Evolutionary conservation across 768 basidiomycete genomes (phyloP), one percentile per base, ranked within the genome.

Genomic region (Russula sp.): DNA sequence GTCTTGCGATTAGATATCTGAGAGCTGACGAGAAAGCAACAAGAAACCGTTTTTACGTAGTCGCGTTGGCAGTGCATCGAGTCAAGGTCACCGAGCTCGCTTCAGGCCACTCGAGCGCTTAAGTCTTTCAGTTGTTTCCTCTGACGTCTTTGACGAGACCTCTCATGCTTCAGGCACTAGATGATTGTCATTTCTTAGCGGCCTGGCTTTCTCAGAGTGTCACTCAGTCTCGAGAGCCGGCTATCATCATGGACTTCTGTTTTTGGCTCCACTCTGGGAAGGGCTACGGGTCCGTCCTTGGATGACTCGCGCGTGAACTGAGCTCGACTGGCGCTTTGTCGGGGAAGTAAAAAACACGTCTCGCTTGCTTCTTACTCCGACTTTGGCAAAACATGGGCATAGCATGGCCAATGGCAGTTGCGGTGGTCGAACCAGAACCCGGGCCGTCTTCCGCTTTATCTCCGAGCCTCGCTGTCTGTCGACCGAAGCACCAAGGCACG

Each of bases 371-470:
- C n/a, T 39, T 35, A 11, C 35, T 50, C 27, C 27, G 48, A 49
- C 48, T 22, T 10, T 27, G 48, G 10, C 4, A n/a, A 49, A 8
- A 27, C 27, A 13, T 49, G 35, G 35, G 13, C 14, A 27, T 32
- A 27, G 27, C 22, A 14, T 13, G 5, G 14, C 3, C 32, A 14
- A 18, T 32, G 6, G 31, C 14, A 18, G n/a, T 27, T 27, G 22
- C 22, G 22, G 22, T 27, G 22, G 22, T 34, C 13, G 35, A 9
- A 22, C 6, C 53, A 14, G 7, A 20, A 8, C 20, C 42, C 59
- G 59, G 59, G 51, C 59, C 59, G 59, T 45, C 50, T 14, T 42
- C 57, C 56, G 56, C 45, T 0, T 37, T 48, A 40, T 40, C 34
- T 45, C 55, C 55, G 55, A 16, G n/a, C 39, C 11, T 6, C 5